These are phyloP conservation scores for Platismatia glauca DNA, from an alignment of 495 filamentous ascomycete genomes.

Conservation along the genomic window DNA sequence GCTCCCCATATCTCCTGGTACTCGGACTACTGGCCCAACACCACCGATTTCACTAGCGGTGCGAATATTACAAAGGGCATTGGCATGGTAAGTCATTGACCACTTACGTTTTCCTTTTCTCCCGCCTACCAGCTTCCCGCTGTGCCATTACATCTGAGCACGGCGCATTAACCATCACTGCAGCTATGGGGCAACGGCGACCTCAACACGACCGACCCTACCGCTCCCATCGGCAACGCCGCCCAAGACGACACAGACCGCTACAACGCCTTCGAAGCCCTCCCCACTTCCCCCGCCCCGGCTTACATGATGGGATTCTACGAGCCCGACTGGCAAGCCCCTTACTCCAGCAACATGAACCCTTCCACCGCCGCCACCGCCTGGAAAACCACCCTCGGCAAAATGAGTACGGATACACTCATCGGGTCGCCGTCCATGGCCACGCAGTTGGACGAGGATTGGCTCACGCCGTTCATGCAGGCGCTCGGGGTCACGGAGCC, in stretches of 20 bases:
- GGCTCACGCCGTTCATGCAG: slow-evolving; percentile 23
- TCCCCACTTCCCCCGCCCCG: slow-evolving; percentile 13
- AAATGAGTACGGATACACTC: slow-evolving; percentile 18
- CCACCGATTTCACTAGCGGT: neutral
- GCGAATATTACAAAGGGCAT: neutral
- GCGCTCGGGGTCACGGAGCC: neutral
- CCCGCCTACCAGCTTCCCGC: too few species aligned
- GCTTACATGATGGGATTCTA: slow-evolving; percentile 28
- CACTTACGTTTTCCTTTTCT: neutral
- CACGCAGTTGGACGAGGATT: slow-evolving; percentile 25
- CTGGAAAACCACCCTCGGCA: slow-evolving; percentile 23
- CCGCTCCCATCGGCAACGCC: slow-evolving; percentile 8
- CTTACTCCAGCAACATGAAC: slow-evolving; percentile 21
- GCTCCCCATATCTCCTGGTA: slow-evolving; percentile 4
- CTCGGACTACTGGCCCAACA: slow-evolving; percentile 10
- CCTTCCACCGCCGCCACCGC: slow-evolving; percentile 17
- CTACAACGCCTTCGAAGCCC: slow-evolving; percentile 18
- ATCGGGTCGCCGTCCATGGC: slow-evolving; percentile 25
- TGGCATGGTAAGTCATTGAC: neutral
- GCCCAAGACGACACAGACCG: slow-evolving; percentile 13
- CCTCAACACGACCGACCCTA: neutral
- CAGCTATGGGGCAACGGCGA: slow-evolving; percentile 1
- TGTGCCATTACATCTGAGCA: neutral
- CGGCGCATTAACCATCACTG: neutral
- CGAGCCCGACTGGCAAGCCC: slow-evolving; percentile 27